Evolutionary conservation across 2,329 filamentous ascomycete species (phyloP).

Genomic region (Cryphonectria japonica): DNA sequence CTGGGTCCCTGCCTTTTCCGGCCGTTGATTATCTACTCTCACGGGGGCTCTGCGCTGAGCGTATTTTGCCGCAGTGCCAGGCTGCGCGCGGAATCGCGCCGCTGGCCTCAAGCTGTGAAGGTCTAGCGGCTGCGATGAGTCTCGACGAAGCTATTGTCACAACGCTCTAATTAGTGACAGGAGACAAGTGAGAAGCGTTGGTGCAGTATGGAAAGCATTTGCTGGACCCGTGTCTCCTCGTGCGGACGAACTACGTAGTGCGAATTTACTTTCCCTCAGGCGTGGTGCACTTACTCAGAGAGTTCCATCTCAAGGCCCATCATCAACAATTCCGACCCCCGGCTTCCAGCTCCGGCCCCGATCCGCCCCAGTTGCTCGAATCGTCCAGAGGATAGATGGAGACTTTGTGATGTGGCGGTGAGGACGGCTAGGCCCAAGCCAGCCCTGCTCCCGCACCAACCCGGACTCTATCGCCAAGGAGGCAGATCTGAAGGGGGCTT

Average conservation of each 20-base stretch:
- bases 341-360: not conserved
- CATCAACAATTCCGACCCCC: slow-evolving; percentile 13
- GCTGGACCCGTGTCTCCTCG: not conserved
- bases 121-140: slow-evolving; percentile 1
- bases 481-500: not conserved
- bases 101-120: not conserved
- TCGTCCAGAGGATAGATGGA: slow-evolving; percentile 14
- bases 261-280: not conserved
- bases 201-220: not conserved
- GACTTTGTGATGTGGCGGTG: slow-evolving; percentile 24
- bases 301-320: not conserved
- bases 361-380: slow-evolving; percentile 16
- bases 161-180: not conserved
- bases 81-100: not conserved
- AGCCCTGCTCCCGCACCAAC: slow-evolving; percentile 2
- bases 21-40: not conserved
- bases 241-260: not conserved
- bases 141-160: not conserved
- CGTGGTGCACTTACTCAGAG: not conserved
- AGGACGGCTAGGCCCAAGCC: slow-evolving; percentile 22
- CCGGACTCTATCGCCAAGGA: not conserved
- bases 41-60: slow-evolving; percentile 3
- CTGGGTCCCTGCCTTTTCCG: slow-evolving; percentile 20
- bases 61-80: not conserved
- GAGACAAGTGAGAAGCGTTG: not conserved